Conservation (phyloP, 345 rosid species). For the Linum lewisii region DNA sequence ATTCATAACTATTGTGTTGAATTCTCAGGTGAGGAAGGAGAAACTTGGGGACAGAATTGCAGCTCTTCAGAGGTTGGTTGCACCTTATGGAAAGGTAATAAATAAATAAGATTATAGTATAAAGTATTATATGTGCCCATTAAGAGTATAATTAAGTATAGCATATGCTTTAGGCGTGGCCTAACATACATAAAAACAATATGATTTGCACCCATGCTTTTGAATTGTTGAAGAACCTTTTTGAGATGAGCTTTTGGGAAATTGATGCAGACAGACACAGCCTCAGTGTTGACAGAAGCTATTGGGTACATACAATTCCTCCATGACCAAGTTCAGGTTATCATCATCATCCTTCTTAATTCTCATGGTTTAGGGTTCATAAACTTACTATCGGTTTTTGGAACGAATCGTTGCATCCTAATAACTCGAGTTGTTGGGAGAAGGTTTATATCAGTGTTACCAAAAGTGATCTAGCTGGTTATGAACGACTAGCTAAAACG, state of each 20-base stretch:
- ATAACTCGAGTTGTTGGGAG: too few species aligned
- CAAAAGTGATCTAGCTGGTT: too few species aligned
- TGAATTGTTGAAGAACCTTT: neutral
- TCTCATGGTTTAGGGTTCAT: neutral
- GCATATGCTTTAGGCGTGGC: neutral
- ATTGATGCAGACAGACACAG: slow-evolving; percentile 52
- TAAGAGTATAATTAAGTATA: neutral
- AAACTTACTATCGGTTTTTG: too few species aligned
- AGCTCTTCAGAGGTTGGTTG: slow-evolving; percentile 58
- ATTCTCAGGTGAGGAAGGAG: slow-evolving; percentile 38
- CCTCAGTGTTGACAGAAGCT: slow-evolving; percentile 58
- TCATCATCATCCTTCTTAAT: neutral
- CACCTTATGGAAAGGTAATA: slow-evolving; percentile 64
- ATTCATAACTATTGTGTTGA: neutral
- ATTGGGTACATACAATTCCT: slow-evolving; percentile 57
- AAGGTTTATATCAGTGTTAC: too few species aligned
- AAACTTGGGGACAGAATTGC: slow-evolving; percentile 57
- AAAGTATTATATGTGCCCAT: neutral
- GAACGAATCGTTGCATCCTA: too few species aligned
- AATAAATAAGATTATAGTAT: neutral
- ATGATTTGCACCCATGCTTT: slow-evolving; percentile 6
- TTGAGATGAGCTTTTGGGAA: neutral
- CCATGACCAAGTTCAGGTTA: slow-evolving; percentile 56
- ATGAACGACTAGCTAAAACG: too few species aligned
- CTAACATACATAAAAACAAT: neutral